Evolutionary conservation across 2,329 filamentous ascomycete species (phyloP).

Genomic region (Ophiognomonia clavigignenti-juglandacearum): DNA sequence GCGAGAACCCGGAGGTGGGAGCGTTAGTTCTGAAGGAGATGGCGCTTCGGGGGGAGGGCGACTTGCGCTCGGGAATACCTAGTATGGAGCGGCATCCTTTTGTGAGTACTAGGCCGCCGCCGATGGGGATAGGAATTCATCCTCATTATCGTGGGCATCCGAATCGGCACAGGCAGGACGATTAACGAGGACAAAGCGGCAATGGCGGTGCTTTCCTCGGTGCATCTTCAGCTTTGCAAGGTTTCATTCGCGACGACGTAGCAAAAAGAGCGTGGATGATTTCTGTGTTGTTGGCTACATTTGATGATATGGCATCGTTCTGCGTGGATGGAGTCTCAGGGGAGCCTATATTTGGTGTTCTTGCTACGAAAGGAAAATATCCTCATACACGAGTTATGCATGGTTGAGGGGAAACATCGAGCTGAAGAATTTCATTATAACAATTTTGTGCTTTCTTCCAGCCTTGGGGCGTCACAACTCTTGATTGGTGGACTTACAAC

Average conservation of each 20-base stretch:
- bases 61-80: slow-evolving; percentile 32
- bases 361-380: no score
- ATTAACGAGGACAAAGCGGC: neutral
- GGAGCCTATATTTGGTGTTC: no score
- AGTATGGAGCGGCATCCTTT: slow-evolving; percentile 37
- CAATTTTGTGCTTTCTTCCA: neutral
- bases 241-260: no score
- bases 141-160: neutral
- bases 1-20: slow-evolving; percentile 40
- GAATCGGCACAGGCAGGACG: neutral
- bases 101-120: neutral
- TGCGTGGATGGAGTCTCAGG: no score
- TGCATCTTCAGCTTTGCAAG: no score
- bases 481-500: slow-evolving; percentile 13
- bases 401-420: no score
- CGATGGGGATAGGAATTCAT: neutral
- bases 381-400: no score
- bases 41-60: slow-evolving; percentile 36
- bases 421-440: neutral
- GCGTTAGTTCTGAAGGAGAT: slow-evolving; percentile 44
- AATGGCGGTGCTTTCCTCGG: no score
- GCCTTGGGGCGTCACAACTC: neutral
- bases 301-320: no score
- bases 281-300: no score
- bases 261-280: no score